Conservation (phyloP, 202 grass and related monocot species). For the Hordeum pubiflorum region DNA sequence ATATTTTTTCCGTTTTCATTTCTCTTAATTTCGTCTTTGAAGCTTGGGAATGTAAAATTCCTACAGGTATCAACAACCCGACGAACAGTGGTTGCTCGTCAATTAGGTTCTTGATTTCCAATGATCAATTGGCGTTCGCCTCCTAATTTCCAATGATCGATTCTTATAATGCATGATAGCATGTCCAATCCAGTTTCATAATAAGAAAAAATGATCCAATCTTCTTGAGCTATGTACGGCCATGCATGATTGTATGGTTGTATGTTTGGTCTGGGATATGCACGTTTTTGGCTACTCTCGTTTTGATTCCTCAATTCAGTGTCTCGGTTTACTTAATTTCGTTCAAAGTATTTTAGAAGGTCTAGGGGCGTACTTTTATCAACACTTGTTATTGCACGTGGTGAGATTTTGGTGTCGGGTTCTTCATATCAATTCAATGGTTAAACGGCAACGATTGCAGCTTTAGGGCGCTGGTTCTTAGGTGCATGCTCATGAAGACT, state of each 20-base stretch:
- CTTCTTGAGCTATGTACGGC: not conserved
- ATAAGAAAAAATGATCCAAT: not conserved
- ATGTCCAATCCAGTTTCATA: not conserved
- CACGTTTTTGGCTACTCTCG: not conserved
- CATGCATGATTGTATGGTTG: not conserved
- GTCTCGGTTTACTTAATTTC: not conserved
- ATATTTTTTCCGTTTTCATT: conserved; percentile 27
- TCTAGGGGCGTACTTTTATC: not conserved
- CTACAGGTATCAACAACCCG: conserved; percentile 7
- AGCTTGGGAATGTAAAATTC: conserved; percentile 31
- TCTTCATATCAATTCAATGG: too few species aligned
- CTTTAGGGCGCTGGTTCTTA: too few species aligned
- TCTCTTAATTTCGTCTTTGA: not conserved
- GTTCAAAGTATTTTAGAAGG: too few species aligned
- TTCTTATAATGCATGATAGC: not conserved
- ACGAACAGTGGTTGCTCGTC: not conserved
- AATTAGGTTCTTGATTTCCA: not conserved
- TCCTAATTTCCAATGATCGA: not conserved
- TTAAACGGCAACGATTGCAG: too few species aligned
- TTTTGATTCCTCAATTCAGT: not conserved
- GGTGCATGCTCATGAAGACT: too few species aligned
- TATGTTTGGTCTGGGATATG: not conserved
- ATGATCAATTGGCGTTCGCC: not conserved
- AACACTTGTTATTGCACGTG: too few species aligned
- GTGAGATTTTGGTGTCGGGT: too few species aligned